Percentiles rank a stretch among this genome's conserved stretches.
These are phyloP conservation scores for Nissolia schottii DNA, from an alignment of 306 rosid species.

Conservation along the genomic window DNA sequence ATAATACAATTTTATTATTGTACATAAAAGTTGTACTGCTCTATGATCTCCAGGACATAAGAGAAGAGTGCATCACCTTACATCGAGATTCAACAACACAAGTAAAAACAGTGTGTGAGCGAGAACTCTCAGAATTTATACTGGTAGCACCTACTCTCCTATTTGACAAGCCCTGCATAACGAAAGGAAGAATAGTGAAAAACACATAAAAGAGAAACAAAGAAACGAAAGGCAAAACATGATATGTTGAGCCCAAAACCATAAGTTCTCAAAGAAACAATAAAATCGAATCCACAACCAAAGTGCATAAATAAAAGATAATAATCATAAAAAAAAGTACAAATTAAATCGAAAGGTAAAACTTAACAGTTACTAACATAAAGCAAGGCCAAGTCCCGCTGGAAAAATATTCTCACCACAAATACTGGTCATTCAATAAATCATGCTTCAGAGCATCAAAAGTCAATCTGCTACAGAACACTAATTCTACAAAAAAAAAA, in stretches of 20 bases:
- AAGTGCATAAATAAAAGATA: too few relatives aligned
- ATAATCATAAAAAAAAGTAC: not conserved
- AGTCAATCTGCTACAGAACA: not conserved
- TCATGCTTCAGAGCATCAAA: conserved; percentile 8
- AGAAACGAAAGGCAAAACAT: too few relatives aligned
- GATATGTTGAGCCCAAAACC: not conserved
- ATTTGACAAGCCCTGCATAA: conserved; percentile 75
- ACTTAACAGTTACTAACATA: not conserved
- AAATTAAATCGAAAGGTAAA: not conserved
- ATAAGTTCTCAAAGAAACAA: not conserved
- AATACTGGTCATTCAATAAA: not conserved
- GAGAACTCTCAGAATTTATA: conserved; percentile 87
- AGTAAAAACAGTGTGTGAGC: conserved; percentile 94
- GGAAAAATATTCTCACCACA: not conserved
- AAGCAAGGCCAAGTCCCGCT: not conserved
- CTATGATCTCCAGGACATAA: not conserved
- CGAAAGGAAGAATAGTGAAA: not conserved
- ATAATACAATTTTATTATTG: not conserved
- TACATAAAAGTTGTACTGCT: not conserved
- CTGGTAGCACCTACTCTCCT: conserved; percentile 87
- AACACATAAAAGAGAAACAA: not conserved
- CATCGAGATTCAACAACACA: conserved; percentile 83
- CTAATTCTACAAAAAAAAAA: not conserved
- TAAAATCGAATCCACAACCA: too few relatives aligned
- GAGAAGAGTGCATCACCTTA: conserved; percentile 52